These are phyloP conservation scores for Coemansia sp. DNA, from an alignment of 192 early-diverging fungal genomes.

Conservation along the genomic window DNA sequence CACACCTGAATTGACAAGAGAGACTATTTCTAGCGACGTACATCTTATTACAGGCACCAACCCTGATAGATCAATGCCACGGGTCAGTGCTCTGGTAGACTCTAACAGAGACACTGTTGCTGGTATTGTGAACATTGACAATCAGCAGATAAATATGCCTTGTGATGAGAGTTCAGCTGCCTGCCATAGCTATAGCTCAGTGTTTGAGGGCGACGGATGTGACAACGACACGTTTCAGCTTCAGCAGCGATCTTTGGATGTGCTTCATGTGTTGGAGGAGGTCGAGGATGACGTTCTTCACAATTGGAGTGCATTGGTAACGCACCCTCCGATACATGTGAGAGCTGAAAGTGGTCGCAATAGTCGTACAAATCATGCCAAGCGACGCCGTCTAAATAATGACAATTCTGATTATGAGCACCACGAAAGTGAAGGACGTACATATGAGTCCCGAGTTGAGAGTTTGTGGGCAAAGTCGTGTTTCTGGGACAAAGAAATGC, in stretches of 20 bases:
- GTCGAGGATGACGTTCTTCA: constrained; percentile 11
- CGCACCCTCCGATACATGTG: background rate
- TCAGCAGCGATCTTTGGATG: background rate
- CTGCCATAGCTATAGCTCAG: background rate
- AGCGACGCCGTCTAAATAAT: constrained; percentile 1
- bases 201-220: background rate
- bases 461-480: constrained; percentile 34
- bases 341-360: background rate
- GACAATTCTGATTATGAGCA: background rate
- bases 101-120: background rate
- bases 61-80: background rate
- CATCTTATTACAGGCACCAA: background rate
- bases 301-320: constrained; percentile 1
- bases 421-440: background rate
- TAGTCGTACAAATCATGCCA: background rate
- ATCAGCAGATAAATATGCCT: background rate
- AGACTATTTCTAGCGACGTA: background rate
- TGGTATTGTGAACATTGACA: background rate
- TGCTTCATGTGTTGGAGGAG: constrained; percentile 4
- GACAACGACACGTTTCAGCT: background rate
- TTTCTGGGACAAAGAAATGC: constrained; percentile 16
- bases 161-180: background rate
- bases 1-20: background rate
- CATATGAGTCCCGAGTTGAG: constrained; percentile 11
- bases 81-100: background rate